These are phyloP conservation scores for Metschnikowia dekortorum DNA, from an alignment of 805 yeast species.

Conservation along the genomic window DNA sequence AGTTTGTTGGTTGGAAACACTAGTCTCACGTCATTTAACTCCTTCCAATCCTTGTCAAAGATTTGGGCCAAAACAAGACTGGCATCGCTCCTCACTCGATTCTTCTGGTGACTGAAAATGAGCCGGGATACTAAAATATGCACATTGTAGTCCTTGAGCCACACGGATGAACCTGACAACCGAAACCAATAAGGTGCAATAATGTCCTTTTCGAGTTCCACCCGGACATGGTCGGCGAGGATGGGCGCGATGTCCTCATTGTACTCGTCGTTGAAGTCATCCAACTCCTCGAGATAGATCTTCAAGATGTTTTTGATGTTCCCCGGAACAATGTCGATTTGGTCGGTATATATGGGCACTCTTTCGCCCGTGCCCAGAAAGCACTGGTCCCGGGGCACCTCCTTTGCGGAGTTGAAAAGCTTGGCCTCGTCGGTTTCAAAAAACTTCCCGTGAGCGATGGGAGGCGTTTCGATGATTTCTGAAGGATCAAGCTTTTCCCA, in stretches of 20 bases:
- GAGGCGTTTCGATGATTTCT: constrained; percentile 3
- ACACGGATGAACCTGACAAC: constrained; percentile 21
- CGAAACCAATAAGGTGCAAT: constrained; percentile 17
- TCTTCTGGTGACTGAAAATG: constrained; percentile 15
- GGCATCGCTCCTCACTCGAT: constrained; percentile 14
- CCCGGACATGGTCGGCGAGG: constrained; percentile 9
- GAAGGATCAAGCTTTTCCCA: constrained; percentile 1
- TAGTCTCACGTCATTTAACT: constrained; percentile 18
- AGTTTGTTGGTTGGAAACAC: constrained; percentile 21
- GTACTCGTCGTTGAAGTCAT: constrained; percentile 7
- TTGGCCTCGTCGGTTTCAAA: not conserved
- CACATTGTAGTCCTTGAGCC: constrained; percentile 18
- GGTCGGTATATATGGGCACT: constrained; percentile 1
- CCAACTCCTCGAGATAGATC: constrained; percentile 7
- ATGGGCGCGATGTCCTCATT: constrained; percentile 7
- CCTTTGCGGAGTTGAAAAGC: not conserved
- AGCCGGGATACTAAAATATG: constrained; percentile 22
- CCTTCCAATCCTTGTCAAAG: constrained; percentile 20
- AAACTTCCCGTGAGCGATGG: constrained; percentile 1
- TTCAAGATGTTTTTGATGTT: constrained; percentile 3
- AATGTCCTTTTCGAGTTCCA: constrained; percentile 6
- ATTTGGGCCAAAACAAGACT: constrained; percentile 20
- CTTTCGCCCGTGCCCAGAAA: constrained; percentile 1
- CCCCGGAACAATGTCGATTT: constrained; percentile 4
- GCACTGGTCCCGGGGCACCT: not conserved